Evolutionary conservation across 2,329 filamentous ascomycete genomes (phyloP).

Genomic region (Penicillium digitatum): DNA sequence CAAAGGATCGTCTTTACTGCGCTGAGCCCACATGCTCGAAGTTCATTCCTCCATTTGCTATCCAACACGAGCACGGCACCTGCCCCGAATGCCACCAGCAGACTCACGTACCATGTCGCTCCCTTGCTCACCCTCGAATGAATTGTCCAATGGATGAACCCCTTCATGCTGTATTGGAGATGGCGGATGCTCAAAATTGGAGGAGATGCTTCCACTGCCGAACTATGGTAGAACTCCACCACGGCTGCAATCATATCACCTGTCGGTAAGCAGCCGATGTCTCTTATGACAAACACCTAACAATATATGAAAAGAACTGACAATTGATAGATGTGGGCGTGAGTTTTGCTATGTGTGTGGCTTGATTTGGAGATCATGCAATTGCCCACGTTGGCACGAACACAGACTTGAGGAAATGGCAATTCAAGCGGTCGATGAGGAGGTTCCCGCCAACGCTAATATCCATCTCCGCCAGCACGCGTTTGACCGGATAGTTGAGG

Average conservation of each 20-base stretch:
- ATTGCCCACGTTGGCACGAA: slow-evolving; percentile 10
- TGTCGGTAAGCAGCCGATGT: slow-evolving; percentile 11
- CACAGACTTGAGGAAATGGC: slow-evolving; percentile 4
- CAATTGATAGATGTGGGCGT: slow-evolving; percentile 3
- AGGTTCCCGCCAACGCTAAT: slow-evolving; percentile 3
- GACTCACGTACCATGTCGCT: slow-evolving; percentile 17
- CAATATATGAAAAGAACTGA: neutral
- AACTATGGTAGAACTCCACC: slow-evolving; percentile 14
- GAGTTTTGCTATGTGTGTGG: slow-evolving; percentile 14
- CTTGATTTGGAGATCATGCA: slow-evolving; percentile 6
- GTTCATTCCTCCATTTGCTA: slow-evolving; percentile 16
- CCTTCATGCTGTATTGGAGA: slow-evolving; percentile 9
- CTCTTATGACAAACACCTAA: neutral
- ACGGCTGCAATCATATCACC: slow-evolving; percentile 19
- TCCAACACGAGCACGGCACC: slow-evolving; percentile 9
- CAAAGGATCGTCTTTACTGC: slow-evolving; percentile 19
- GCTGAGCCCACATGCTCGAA: slow-evolving; percentile 17
- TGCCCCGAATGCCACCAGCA: slow-evolving; percentile 12
- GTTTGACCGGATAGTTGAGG: slow-evolving; percentile 4
- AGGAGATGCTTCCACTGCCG: slow-evolving; percentile 13
- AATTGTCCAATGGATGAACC: slow-evolving; percentile 16
- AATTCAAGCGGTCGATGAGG: slow-evolving; percentile 5
- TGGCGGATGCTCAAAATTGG: slow-evolving; percentile 11
- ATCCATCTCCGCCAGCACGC: neutral
- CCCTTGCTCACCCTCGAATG: slow-evolving; percentile 13